A percentile compares a stretch with the other conserved stretches of the same genome.
Conservation (phyloP, 805 yeast species). For the Starmera caribaea region DNA sequence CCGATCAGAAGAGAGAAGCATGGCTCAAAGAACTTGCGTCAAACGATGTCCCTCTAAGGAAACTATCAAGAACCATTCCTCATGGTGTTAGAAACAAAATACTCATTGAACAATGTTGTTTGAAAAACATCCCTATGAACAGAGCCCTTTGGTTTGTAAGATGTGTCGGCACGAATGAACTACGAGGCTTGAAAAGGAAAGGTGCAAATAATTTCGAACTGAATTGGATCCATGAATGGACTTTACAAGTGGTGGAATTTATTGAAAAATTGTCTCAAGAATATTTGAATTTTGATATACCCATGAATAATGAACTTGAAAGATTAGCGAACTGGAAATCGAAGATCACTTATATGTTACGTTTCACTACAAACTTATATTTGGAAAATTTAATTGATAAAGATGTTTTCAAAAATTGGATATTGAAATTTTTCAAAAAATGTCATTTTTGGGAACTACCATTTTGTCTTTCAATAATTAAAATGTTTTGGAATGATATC, state of each 20-base stretch:
- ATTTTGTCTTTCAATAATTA: slow-evolving; percentile 40
- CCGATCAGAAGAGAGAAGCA: slow-evolving; percentile 74
- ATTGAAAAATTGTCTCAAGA: slow-evolving; percentile 27
- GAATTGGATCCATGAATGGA: slow-evolving; percentile 83
- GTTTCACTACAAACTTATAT: slow-evolving; percentile 55
- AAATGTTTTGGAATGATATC: slow-evolving; percentile 66
- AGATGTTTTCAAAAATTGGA: slow-evolving; percentile 51
- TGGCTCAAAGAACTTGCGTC: slow-evolving; percentile 82
- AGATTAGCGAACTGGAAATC: slow-evolving; percentile 29
- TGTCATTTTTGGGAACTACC: slow-evolving; percentile 34
- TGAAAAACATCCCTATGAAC: slow-evolving; percentile 58
- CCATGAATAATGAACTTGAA: slow-evolving; percentile 25
- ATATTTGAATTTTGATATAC: slow-evolving; percentile 22
- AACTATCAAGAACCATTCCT: slow-evolving; percentile 72
- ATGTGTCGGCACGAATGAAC: slow-evolving; percentile 77
- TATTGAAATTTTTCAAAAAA: slow-evolving; percentile 40
- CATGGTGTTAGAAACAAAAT: slow-evolving; percentile 77
- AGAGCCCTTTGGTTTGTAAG: slow-evolving; percentile 88
- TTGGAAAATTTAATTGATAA: slow-evolving; percentile 59
- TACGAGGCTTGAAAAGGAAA: slow-evolving; percentile 46
- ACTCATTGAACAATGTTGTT: slow-evolving; percentile 63
- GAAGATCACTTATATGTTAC: slow-evolving; percentile 50
- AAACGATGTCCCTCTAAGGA: slow-evolving; percentile 51
- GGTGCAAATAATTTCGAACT: slow-evolving; percentile 33
- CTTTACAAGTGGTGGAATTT: slow-evolving; percentile 65